Base-by-base conservation (phyloP, 2,329 filamentous ascomycete species). In the Phoma sp. region DNA sequence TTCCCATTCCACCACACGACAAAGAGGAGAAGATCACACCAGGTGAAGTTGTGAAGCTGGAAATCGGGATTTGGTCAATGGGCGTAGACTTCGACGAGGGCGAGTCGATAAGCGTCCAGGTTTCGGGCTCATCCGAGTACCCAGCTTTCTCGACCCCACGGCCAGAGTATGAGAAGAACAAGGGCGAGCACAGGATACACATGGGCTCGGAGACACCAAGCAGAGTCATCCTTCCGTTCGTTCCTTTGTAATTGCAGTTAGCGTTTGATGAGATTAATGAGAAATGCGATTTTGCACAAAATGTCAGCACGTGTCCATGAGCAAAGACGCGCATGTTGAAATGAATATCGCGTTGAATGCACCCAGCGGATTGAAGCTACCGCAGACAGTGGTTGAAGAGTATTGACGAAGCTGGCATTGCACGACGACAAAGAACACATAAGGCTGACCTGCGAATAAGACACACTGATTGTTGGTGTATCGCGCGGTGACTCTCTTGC, bases 31-130 rank as follows among this genome's bases (percentile, higher is more conserved):
- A 79, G 59, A 67, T 81, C 1, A 48, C 61, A 2, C 72, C 70
- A 0, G 79, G 79, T 0, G 65, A 74, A 6, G 64, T 81, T 18
- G 77, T 80, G 4, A 74, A 74, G 59, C 63, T 81, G 4, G 78
- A 81, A 40, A 81, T 82, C 52, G 78, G 77, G 0, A 77, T 82
- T 10, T 82, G 78, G 78, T 72, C 75, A 0, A 75, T 77, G 68
- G 79, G 79, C 0, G 71, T 79, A 0, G 75, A 79, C 25, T 82
- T 77, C 60, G 76, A 80, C 3, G 74, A 67, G 5, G 78, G 76
- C 0, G 76, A 80, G 55, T 56, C 55, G 3, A 60, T 64, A 11
- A 66, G 57, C 48, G 53, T 62, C 18, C 57, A 58, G 62, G 46
- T 64, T n/a, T 61, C 57, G 14, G 63, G 60, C 4, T 33, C 41